These are phyloP conservation scores for Wallemia ichthyophaga DNA, from an alignment of 1,284 basidiomycete genomes.

Conservation along the genomic window DNA sequence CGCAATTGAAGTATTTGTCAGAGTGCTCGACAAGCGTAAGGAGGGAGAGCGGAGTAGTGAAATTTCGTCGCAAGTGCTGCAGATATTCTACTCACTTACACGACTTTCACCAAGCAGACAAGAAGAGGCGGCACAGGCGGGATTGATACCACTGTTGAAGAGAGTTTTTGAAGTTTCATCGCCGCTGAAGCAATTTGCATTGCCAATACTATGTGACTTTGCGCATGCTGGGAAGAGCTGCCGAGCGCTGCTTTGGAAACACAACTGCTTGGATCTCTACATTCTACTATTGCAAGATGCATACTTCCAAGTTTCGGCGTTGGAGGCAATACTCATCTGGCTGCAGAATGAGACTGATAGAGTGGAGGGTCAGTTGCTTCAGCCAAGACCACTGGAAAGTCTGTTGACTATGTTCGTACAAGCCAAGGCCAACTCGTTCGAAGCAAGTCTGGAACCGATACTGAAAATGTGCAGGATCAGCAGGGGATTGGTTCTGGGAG, in stretches of 20 bases:
- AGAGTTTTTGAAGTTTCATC: constrained; percentile 59
- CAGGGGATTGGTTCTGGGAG: constrained; percentile 33
- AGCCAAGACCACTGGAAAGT: constrained; percentile 33
- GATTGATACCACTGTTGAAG: constrained; percentile 69
- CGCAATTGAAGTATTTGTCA: constrained; percentile 63
- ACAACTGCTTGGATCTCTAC: constrained; percentile 54
- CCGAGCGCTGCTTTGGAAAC: constrained; percentile 57
- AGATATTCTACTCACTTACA: constrained; percentile 79
- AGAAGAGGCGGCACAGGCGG: constrained; percentile 84
- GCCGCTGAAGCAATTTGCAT: constrained; percentile 77
- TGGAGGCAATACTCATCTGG: constrained; percentile 78
- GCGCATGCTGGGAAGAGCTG: constrained; percentile 77
- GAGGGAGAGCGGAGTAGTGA: constrained; percentile 54
- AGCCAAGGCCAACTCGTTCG: constrained; percentile 71
- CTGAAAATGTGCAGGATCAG: not conserved
- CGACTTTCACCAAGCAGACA: constrained; percentile 35
- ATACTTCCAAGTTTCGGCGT: constrained; percentile 78
- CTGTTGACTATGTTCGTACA: constrained; percentile 58
- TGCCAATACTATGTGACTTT: constrained; percentile 84
- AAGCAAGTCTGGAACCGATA: constrained; percentile 64
- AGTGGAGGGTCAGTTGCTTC: constrained; percentile 61
- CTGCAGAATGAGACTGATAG: constrained; percentile 77
- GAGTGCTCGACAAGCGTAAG: constrained; percentile 49
- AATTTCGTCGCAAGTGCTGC: constrained; percentile 41
- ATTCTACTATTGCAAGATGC: constrained; percentile 59